These are phyloP conservation scores for Solanum hybrid DNA, from an alignment of 305 asterid genomes.

Conservation along the genomic window DNA sequence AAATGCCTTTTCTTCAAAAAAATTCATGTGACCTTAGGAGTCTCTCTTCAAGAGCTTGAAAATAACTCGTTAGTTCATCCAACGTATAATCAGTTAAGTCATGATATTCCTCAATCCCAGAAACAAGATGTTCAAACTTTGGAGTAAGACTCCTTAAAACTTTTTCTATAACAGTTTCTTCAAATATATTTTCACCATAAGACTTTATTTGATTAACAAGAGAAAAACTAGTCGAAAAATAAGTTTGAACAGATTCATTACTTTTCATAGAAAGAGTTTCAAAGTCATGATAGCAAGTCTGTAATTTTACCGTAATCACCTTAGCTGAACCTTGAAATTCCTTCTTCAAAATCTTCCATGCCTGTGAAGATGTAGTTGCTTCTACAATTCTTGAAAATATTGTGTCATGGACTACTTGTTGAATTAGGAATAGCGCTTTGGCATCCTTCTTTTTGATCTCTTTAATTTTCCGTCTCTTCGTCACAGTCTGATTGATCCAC, in stretches of 20 bases:
- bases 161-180: neutral
- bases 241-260: neutral
- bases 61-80: slow-evolving; percentile 9
- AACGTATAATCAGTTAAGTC: neutral
- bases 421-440: neutral
- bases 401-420: neutral
- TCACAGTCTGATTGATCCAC: neutral
- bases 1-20: slow-evolving; percentile 10
- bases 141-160: neutral
- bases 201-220: neutral
- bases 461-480: neutral
- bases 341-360: neutral
- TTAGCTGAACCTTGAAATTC: neutral
- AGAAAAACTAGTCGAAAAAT: too few species aligned
- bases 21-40: neutral
- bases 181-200: neutral
- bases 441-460: neutral
- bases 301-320: too few species aligned
- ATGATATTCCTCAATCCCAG: neutral
- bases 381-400: neutral
- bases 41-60: neutral
- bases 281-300: too few species aligned
- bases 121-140: neutral
- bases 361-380: neutral
- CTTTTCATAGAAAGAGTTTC: too few species aligned